Conservation (phyloP, 1,139 yeast species). For the Groenewaldozyma sp. region DNA sequence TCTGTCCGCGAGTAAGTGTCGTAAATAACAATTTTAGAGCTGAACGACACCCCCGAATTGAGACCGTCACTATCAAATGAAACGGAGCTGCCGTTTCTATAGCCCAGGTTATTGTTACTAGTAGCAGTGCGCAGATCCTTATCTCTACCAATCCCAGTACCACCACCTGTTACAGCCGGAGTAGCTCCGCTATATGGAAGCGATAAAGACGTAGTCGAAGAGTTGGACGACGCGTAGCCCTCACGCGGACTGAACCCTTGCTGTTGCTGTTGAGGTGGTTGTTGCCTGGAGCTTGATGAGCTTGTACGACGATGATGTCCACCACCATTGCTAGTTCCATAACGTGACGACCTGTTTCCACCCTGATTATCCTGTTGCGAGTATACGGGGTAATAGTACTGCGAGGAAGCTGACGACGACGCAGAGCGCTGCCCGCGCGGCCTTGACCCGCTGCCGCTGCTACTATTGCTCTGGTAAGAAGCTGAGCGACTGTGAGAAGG, state of each 20-base stretch:
- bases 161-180: too few relatives aligned
- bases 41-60: conserved; percentile 56
- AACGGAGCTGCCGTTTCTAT: too few relatives aligned
- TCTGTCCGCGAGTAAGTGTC: conserved; percentile 80
- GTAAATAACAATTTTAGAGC: conserved; percentile 74
- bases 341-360: neutral
- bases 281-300: neutral
- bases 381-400: neutral
- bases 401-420: neutral
- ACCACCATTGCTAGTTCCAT: neutral
- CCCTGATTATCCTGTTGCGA: neutral
- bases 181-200: too few relatives aligned
- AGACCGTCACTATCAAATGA: neutral
- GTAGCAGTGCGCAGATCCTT: too few relatives aligned
- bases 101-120: neutral
- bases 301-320: neutral
- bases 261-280: neutral
- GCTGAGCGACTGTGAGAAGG: too few relatives aligned
- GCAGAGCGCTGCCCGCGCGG: too few relatives aligned
- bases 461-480: too few relatives aligned
- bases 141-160: too few relatives aligned
- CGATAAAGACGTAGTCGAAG: neutral
- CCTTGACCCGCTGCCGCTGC: too few relatives aligned
- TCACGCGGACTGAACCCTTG: neutral
- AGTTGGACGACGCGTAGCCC: neutral